Base-by-base conservation (phyloP, 495 filamentous ascomycete species). In the Lentithecium fluviatile region DNA sequence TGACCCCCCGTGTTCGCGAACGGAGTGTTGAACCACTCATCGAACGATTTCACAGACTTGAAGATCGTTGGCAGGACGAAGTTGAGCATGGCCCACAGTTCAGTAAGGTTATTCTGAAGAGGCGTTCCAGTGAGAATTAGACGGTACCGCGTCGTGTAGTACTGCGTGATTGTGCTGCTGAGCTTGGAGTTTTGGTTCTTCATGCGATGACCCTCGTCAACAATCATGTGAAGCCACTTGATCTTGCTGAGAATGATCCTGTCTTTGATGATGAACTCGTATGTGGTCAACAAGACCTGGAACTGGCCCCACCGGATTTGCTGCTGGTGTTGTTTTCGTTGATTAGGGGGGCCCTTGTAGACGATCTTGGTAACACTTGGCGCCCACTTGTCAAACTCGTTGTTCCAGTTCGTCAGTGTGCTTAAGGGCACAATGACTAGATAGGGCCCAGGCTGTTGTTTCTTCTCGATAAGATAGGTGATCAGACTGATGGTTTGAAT, bases 181-280 rank as follows among this genome's bases (percentile, higher is more conserved):
- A 98, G 81, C 76, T 98, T 98, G 15, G 94, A 98, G 62, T 91
- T 86, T n/a, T 89, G 79, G 74, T 98, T 98, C 83, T 98, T 98
- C 94, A 98, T 98, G 69, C 94, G 91, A 75, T 98, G 94, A 74
- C 94, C 94, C 79, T 98, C 94, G 66, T 98, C 94, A 54, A 98
- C 95, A 64, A 98, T 96, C 94, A 98, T 97, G 76, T 98, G 95
- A 52, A 94, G 87, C 94, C 94, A 98, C 74, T 96, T 96, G 71
- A 98, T 88, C 79, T 97, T 97, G 76, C 87, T 91, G 29, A 98
- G 78, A 51, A 98, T 79, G 1, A 92, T 92, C 23, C 93, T 87
- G 69, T 98, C 94, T 77, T 97, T 97, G 79, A 98, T 98, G 74
- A 98, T 96, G 79, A 96, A 98, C 74, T 98, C 94, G 75, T 97